Conservation (phyloP, 768 basidiomycete genomes). For the Gloeostereum incarnatum region DNA sequence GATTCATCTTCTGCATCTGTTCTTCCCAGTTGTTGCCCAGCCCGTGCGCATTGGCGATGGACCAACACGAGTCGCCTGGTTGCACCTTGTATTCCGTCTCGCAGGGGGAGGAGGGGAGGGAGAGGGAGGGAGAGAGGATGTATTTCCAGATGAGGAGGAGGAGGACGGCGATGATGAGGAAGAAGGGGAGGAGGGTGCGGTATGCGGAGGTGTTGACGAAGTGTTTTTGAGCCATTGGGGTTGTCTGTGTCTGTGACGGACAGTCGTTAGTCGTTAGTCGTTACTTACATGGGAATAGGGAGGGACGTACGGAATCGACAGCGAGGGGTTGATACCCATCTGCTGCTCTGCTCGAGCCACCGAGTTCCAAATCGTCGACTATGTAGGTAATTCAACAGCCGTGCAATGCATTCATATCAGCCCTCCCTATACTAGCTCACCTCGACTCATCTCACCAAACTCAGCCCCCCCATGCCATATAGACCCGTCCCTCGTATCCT, state of each 20-base stretch:
- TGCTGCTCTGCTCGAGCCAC: not conserved
- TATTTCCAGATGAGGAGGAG: conserved; percentile 60
- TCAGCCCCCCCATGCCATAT: conserved; percentile 55
- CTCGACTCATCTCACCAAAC: conserved; percentile 47
- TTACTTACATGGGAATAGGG: not conserved
- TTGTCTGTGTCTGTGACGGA: not conserved
- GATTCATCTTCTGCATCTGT: conserved; percentile 41
- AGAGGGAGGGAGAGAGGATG: conserved; percentile 32
- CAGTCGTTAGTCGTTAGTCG: not conserved
- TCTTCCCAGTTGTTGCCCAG: conserved; percentile 46
- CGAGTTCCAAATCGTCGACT: not conserved
- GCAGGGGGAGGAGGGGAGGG: conserved; percentile 23
- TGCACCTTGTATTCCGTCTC: conserved; percentile 38
- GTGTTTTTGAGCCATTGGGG: conserved; percentile 19
- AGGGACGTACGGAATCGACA: conserved; percentile 33
- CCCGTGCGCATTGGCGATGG: conserved; percentile 38
- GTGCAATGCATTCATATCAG: not conserved
- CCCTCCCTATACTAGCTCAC: too few species aligned
- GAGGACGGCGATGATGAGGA: conserved; percentile 55
- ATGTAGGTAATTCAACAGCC: not conserved
- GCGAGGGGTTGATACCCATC: conserved; percentile 51
- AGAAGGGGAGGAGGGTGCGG: conserved; percentile 60
- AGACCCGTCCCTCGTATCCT: conserved; percentile 41
- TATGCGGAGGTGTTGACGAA: conserved; percentile 35
- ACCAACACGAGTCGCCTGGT: conserved; percentile 62